phyloP scores from a whole-genome alignment of 1,284 basidiomycete species.

The Papiliotrema nemorosa region DNA sequence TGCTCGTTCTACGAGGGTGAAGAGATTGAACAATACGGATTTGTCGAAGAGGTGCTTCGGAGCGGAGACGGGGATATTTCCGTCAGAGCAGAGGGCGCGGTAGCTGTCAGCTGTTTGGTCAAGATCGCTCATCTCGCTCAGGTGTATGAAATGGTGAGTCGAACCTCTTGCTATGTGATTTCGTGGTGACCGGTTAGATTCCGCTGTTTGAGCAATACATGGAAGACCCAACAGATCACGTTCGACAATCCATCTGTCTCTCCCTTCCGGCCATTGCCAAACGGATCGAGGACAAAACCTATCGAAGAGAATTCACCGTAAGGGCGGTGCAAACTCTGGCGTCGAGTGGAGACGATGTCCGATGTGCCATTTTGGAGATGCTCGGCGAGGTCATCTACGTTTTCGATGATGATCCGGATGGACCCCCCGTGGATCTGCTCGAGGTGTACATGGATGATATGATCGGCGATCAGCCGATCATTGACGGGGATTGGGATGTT shows the following conservation, averaged over 20 bases:
- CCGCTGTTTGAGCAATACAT: slow-evolving; percentile 72
- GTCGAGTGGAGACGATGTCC: slow-evolving; percentile 67
- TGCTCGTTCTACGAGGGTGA: slow-evolving; percentile 58
- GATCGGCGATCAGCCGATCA: slow-evolving; percentile 11
- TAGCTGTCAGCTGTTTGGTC: slow-evolving; percentile 80
- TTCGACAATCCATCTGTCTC: slow-evolving; percentile 83
- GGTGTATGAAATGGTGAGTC: slow-evolving; percentile 63
- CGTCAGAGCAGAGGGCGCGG: slow-evolving; percentile 85
- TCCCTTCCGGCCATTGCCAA: slow-evolving; percentile 76
- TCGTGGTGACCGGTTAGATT: slow-evolving; percentile 55
- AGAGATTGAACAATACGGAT: slow-evolving; percentile 60
- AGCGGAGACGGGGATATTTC: slow-evolving; percentile 74
- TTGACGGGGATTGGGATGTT: slow-evolving; percentile 68
- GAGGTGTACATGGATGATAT: slow-evolving; percentile 62
- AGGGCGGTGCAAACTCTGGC: slow-evolving; percentile 62
- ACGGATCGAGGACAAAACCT: slow-evolving; percentile 56
- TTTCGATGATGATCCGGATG: slow-evolving; percentile 63
- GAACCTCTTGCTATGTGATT: not conserved
- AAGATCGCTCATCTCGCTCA: slow-evolving; percentile 75
- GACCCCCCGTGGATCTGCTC: slow-evolving; percentile 76
- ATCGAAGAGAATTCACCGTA: slow-evolving; percentile 63
- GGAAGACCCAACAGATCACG: slow-evolving; percentile 72
- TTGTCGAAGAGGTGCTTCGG: slow-evolving; percentile 76
- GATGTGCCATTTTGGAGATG: slow-evolving; percentile 78
- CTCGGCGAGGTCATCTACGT: slow-evolving; percentile 88